Percentiles rank a stretch among this genome's conserved stretches.
phyloP scores from a whole-genome alignment of 129 eudicot genomes.

The Flaveria trinervia region DNA sequence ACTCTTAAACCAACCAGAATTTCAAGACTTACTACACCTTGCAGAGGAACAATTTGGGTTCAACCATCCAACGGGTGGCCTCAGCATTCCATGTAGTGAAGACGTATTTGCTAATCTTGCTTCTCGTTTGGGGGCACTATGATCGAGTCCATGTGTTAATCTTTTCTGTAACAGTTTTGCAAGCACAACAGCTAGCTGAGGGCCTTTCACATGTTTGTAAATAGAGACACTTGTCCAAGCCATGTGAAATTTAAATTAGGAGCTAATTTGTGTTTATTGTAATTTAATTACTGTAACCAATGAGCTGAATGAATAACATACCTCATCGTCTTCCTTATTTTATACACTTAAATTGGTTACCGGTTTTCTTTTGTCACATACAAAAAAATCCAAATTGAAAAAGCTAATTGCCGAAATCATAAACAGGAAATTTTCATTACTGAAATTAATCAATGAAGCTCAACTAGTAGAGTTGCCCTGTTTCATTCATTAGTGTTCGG shows the following conservation, averaged over 20 bases:
- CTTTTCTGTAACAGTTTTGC: not conserved
- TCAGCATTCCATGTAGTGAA: slow-evolving; percentile 1
- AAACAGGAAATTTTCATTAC: too few species aligned
- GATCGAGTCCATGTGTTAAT: not conserved
- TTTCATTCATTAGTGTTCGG: too few species aligned
- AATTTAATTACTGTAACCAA: not conserved
- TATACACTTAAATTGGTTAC: not conserved
- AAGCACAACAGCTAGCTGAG: not conserved
- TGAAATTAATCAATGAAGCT: too few species aligned
- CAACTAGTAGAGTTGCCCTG: too few species aligned
- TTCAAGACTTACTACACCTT: not conserved
- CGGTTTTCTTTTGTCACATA: too few species aligned
- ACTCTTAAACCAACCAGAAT: slow-evolving; percentile 2
- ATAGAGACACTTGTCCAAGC: not conserved
- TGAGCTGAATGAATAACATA: not conserved
- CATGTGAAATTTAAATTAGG: not conserved
- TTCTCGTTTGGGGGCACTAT: not conserved
- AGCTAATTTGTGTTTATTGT: not conserved
- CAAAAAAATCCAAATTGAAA: too few species aligned
- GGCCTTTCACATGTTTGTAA: not conserved
- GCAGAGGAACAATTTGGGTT: not conserved
- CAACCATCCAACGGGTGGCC: slow-evolving; percentile 10
- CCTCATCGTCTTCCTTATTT: not conserved
- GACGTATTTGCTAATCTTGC: not conserved
- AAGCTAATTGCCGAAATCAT: too few species aligned